Base-by-base conservation (phyloP, 345 rosid genomes). In the Aquilaria yunnanensis region DNA sequence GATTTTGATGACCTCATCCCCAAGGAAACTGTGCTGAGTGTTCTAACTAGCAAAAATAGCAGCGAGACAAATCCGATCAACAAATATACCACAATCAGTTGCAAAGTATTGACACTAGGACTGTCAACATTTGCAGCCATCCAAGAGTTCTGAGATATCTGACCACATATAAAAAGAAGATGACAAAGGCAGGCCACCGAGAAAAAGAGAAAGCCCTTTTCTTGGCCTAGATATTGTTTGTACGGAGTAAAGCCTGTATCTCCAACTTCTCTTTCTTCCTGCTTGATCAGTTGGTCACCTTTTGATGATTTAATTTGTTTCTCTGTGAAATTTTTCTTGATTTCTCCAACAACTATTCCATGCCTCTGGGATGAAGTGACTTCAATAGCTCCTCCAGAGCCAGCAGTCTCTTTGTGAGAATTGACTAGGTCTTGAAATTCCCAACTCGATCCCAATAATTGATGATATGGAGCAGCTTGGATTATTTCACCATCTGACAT, bases 341-440 rank as follows among this genome's bases (percentile, higher is more conserved):
- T 93, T 83, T 90, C 94, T 72, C 64, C 70, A 9, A 63, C 46
- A 54, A 77, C 65, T 46, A 66, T 59, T 56, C 74, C 64, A 31
- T 10, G 71, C 55, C 69, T 77, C 52, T 74, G 66, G 6, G 74
- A 69, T 54, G 71, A 59, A 4, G 81, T 63, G 45, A 75, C 85
- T n/a, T 75, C 76, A 2, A 78, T 55, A 56, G 77, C 80, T 67
- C 87, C 84, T 58, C 82, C 87, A 2, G 89, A 78, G 14, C 98
- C 98, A 51, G 98, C 98, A 0, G 97, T 93, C 73, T 93, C 92
- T 80, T 79, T 86, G 75, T 90, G 97, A 51, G 98, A 97, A 64
- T 90, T 80, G 68, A 90, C 97, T 7, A 93, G 97, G 54, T 81
- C 89, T 72, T 79, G 87, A 77, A 90, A 93, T 70, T 85, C 95